phyloP scores from a whole-genome alignment of 352 stramenopile species.

The Globisporangium yorkense region DNA sequence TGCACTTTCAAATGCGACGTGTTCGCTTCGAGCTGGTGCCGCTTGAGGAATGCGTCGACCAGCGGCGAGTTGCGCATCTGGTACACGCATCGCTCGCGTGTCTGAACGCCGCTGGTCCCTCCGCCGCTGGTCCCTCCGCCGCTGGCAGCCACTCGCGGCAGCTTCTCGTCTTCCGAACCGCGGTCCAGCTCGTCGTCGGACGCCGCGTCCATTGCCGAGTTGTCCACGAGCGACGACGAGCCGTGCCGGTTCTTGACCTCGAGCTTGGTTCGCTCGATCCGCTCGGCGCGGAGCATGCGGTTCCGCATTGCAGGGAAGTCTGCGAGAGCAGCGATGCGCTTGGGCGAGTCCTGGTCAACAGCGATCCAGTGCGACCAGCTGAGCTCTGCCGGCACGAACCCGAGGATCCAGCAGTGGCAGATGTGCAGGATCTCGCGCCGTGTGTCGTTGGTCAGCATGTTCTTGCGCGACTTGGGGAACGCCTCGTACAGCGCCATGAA shows the following conservation, averaged over 20 bases:
- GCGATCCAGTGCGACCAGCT: constrained; percentile 47
- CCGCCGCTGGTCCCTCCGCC: not conserved
- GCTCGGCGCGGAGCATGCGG: constrained; percentile 54
- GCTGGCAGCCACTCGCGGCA: constrained; percentile 5
- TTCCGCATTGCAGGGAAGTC: constrained; percentile 70
- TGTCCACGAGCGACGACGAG: constrained; percentile 13
- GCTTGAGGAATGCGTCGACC: constrained; percentile 44
- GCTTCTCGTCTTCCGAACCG: not conserved
- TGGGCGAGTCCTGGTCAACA: constrained; percentile 48
- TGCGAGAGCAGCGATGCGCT: constrained; percentile 45
- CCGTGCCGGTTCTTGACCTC: constrained; percentile 43
- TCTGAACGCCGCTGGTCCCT: constrained; percentile 22
- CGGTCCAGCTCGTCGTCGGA: constrained; percentile 7
- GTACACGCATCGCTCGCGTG: constrained; percentile 43
- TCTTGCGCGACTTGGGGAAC: constrained; percentile 57
- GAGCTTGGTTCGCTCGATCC: constrained; percentile 52
- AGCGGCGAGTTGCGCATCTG: constrained; percentile 66
- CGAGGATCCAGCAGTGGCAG: constrained; percentile 60
- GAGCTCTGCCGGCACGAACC: constrained; percentile 45
- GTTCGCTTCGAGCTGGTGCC: constrained; percentile 47
- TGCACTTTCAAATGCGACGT: constrained; percentile 39
- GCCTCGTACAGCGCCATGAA: constrained; percentile 67
- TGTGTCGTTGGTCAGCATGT: constrained; percentile 26
- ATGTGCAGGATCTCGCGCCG: constrained; percentile 37
- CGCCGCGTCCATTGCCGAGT: not conserved